Conservation (phyloP, 176 grass and related monocot genomes). For the Triticum urartu region DNA sequence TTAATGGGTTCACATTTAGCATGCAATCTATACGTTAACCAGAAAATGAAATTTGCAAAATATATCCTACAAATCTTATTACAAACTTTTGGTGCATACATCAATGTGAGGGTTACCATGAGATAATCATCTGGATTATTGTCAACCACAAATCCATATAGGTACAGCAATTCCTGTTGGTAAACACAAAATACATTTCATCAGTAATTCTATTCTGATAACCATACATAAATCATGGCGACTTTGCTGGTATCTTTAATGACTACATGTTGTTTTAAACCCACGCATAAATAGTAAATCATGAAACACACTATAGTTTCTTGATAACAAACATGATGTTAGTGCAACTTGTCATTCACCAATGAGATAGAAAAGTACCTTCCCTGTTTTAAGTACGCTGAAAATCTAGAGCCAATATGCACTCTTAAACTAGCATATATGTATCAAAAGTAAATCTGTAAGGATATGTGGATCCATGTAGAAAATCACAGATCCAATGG, state of each 20-base stretch:
- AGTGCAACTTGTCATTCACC: background rate
- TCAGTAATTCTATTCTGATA: conserved; percentile 15
- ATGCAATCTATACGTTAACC: background rate
- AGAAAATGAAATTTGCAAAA: conserved; percentile 9
- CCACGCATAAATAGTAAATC: background rate
- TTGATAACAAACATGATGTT: background rate
- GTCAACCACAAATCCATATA: conserved; percentile 92
- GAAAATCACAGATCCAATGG: background rate
- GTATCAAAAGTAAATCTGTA: background rate
- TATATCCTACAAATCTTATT: conserved; percentile 9
- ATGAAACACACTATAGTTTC: background rate
- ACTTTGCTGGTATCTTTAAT: background rate
- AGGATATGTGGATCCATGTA: background rate
- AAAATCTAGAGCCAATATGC: background rate
- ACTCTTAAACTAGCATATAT: conserved; percentile 1
- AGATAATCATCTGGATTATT: conserved; percentile 95
- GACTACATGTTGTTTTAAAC: background rate
- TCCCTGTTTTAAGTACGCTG: background rate
- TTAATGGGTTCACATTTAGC: background rate
- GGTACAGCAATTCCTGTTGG: conserved; percentile 81
- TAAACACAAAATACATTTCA: conserved; percentile 30
- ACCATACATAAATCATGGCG: background rate
- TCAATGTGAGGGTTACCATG: conserved; percentile 54
- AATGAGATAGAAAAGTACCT: background rate
- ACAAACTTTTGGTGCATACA: conserved; percentile 26